phyloP scores from a whole-genome alignment of 192 early-diverging fungal genomes.

The Geranomyces michiganensis region DNA sequence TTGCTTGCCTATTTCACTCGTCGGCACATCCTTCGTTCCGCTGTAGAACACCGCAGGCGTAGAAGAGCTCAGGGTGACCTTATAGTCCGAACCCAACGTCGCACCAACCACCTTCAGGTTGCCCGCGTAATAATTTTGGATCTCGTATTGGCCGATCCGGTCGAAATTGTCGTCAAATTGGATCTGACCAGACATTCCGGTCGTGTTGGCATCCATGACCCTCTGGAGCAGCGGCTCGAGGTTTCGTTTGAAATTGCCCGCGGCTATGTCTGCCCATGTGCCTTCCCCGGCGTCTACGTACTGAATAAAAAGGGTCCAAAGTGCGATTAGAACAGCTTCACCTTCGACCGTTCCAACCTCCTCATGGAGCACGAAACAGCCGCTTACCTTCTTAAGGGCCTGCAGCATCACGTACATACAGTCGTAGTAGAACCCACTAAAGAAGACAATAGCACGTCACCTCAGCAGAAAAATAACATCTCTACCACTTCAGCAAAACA shows the following conservation, averaged over 20 bases:
- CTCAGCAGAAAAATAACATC: too few relatives aligned
- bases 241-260: slow-evolving; percentile 6
- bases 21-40: slow-evolving; percentile 4
- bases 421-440: slow-evolving; percentile 12
- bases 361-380: too few relatives aligned
- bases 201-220: background rate
- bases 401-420: background rate
- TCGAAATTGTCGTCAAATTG: slow-evolving; percentile 22
- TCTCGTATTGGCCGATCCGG: slow-evolving; percentile 14
- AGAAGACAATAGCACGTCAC: background rate
- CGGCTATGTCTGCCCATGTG: slow-evolving; percentile 13
- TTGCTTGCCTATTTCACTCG: background rate
- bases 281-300: background rate
- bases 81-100: background rate
- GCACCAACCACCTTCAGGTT: background rate
- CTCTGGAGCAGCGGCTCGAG: background rate
- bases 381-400: background rate
- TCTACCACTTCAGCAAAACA: too few relatives aligned
- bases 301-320: background rate
- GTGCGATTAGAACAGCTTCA: background rate
- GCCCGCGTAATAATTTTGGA: slow-evolving; percentile 1
- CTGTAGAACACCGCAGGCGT: background rate
- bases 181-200: slow-evolving; percentile 8
- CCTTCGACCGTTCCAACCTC: background rate
- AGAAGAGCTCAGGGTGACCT: background rate